Evolutionary conservation across 2,329 filamentous ascomycete genomes (phyloP).

Genomic region (Ophiostoma australiae): DNA sequence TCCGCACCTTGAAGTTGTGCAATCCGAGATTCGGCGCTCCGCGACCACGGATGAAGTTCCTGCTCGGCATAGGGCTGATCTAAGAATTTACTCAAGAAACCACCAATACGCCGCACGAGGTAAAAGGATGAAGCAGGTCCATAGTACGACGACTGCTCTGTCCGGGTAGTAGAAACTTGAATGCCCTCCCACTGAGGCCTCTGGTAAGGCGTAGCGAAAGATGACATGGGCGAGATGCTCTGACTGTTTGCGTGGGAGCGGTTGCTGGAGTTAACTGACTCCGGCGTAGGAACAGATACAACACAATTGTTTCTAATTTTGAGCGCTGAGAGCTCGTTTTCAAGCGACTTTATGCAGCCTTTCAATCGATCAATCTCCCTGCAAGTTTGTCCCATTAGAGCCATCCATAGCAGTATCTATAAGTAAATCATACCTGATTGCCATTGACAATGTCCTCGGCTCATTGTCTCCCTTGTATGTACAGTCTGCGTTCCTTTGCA

Average conservation of each 20-base stretch:
- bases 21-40: neutral
- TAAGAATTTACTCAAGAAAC: neutral
- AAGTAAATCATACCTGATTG: neutral
- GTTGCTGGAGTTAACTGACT: neutral
- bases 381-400: neutral
- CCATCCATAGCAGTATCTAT: neutral
- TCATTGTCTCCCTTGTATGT: constrained; percentile 29
- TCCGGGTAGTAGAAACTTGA: neutral
- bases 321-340: neutral
- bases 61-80: neutral
- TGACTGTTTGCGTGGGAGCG: neutral
- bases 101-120: neutral
- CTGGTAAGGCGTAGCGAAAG: neutral
- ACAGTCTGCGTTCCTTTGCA: constrained; percentile 33
- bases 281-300: neutral
- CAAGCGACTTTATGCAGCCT: neutral
- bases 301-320: neutral
- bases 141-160: neutral
- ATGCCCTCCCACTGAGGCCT: neutral
- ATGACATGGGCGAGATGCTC: neutral
- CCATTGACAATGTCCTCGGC: neutral
- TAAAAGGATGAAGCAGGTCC: neutral
- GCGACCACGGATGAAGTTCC: neutral
- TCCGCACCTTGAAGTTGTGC: neutral
- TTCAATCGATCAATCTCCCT: neutral